Evolutionary conservation across 805 yeast species (phyloP), one percentile per base, ranked within the genome.

Genomic region (Ogataea trehalophila): DNA sequence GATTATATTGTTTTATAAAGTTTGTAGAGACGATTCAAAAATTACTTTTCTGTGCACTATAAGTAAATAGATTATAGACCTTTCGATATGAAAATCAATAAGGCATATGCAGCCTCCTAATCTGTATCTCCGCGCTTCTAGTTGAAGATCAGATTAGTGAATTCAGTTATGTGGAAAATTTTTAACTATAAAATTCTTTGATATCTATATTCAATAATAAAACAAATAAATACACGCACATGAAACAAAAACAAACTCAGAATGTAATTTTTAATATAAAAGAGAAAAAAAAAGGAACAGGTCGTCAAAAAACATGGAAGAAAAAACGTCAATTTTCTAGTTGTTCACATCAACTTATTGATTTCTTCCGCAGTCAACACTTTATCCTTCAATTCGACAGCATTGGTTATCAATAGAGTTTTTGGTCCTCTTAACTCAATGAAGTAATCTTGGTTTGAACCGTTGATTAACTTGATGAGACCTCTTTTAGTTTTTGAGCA

Each of bases 361-460:
- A 64, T 36, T 38, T 65, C 66, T 11, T 55, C 47, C 9, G 56
- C 53, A 17, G 59, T 56, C 45, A 65, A 41, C 14, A 57, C 40
- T 13, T 48, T 53, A 40, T 56, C 57, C 39, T 59, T 54, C n/a
- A 59, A 43, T 18, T 56, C 57, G 26, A 62, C 48, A n/a, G 57
- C 52, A 41, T 66, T 62, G 17, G 61, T 55, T 5, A 66, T 36
- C 41, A 66, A 46, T n/a, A 66, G 26, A 1, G 64, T 65, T 37
- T 57, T 59, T 13, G 70, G 70, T 9, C 70, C 70, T 13, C 51
- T 52, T 14, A 66, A 44, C 34, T 59, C 60, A 17, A 66, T 44
- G 51, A 64, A 53, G 41, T 55, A 48, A 22, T 58, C 59, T 35
- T 56, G 53, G 33, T 39, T 45, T 1, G 61, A 53, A 6, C 66